These are phyloP conservation scores for Auriscalpium orientale DNA, from an alignment of 768 basidiomycete species.

Conservation along the genomic window DNA sequence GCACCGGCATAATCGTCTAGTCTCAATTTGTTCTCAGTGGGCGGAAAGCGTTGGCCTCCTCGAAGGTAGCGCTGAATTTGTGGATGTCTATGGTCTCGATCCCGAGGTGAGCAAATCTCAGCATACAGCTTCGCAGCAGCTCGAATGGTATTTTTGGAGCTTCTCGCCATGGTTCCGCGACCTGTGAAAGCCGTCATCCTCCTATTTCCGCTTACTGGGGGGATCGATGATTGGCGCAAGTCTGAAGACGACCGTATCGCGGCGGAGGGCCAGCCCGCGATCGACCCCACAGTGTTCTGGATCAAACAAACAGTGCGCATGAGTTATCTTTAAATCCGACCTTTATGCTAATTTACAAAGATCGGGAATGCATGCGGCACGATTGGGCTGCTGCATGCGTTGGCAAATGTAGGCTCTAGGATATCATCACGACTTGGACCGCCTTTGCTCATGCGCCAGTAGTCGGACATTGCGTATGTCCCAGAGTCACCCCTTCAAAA, in stretches of 20 bases:
- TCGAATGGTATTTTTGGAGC: constrained; percentile 27
- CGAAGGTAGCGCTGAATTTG: constrained; percentile 5
- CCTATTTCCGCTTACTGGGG: constrained; percentile 67
- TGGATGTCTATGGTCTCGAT: constrained; percentile 14
- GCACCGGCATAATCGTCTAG: constrained; percentile 36
- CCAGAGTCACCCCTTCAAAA: constrained; percentile 54
- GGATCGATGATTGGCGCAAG: constrained; percentile 40
- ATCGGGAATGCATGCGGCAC: constrained; percentile 27
- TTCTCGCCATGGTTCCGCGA: constrained; percentile 59
- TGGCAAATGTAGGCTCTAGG: constrained; percentile 58
- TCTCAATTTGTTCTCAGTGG: background rate
- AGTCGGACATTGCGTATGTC: constrained; percentile 51
- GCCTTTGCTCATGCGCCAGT: constrained; percentile 1
- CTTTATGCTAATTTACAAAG: constrained; percentile 7
- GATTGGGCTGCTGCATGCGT: constrained; percentile 28
- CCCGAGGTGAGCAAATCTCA: constrained; percentile 3
- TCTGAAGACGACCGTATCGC: constrained; percentile 54
- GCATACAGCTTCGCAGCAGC: background rate
- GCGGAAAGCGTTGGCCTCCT: constrained; percentile 1
- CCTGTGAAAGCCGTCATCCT: constrained; percentile 82
- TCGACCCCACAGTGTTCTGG: constrained; percentile 69
- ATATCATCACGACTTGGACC: background rate
- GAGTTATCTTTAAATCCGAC: background rate
- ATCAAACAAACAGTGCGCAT: constrained; percentile 80
- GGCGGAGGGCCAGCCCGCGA: constrained; percentile 33